Evolutionary conservation across 1,284 basidiomycete species (phyloP).

Genomic region (Pseudozyma tsukubaensis): DNA sequence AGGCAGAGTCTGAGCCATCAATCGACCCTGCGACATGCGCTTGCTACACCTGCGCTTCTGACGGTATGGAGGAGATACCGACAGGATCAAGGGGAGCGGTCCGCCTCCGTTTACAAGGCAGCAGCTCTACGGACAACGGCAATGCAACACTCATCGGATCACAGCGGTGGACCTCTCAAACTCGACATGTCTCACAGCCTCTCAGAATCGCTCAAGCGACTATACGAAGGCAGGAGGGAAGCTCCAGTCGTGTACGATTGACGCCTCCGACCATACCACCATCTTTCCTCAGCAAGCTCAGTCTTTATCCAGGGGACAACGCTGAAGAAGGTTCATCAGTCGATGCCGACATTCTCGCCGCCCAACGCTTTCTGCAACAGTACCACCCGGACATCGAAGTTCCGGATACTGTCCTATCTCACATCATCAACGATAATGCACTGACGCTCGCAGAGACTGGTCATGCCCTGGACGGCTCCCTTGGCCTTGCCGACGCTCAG

Average conservation of each 20-base stretch:
- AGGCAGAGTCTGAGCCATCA: no score
- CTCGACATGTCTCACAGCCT: neutral
- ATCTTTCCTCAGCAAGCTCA: neutral
- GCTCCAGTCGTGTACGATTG: slow-evolving; percentile 11
- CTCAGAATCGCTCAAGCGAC: neutral
- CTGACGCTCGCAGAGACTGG: slow-evolving; percentile 8
- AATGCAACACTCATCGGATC: slow-evolving; percentile 1
- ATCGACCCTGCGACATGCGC: no score
- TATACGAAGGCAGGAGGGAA: neutral
- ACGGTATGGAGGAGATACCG: slow-evolving; percentile 17
- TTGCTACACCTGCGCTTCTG: neutral
- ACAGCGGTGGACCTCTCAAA: slow-evolving; percentile 29
- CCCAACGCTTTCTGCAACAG: slow-evolving; percentile 24
- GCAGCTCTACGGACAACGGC: slow-evolving; percentile 11
- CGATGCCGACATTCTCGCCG: slow-evolving; percentile 40
- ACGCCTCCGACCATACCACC: slow-evolving; percentile 13
- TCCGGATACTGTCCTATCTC: slow-evolving; percentile 25
- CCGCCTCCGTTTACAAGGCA: slow-evolving; percentile 21
- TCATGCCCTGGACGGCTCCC: slow-evolving; percentile 18
- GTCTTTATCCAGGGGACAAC: slow-evolving; percentile 13
- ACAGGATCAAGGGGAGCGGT: slow-evolving; percentile 39
- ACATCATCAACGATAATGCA: slow-evolving; percentile 31
- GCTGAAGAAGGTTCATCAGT: slow-evolving; percentile 24
- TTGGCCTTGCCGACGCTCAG: slow-evolving; percentile 27
- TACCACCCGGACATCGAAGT: slow-evolving; percentile 33